Base-by-base conservation (phyloP, 2,329 filamentous ascomycete genomes). In the Phaeophleospora eucalypticola region DNA sequence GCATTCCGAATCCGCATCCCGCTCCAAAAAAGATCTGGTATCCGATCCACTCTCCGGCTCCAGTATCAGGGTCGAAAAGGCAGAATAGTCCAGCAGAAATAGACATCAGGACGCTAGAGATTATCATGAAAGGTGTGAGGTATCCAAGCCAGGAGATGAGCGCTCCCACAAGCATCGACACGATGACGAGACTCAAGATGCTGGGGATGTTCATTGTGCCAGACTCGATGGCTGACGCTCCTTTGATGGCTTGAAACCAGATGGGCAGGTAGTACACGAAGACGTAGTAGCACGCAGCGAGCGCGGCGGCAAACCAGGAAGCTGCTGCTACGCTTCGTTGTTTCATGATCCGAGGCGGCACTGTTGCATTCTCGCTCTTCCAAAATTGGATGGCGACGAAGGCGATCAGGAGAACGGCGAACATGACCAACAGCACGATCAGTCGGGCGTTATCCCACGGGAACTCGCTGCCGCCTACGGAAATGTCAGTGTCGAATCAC, bases 161-260 rank as follows among this genome's bases (percentile, higher is more conserved):
- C 29, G 55, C 61, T 38, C 72, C 73, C 17, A 61, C 51, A 8
- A 52, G 40, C 17, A 43, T 18, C 24, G 43, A 48, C n/a, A 50
- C 39, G 6, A 55, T 34, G 2, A 51, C 45, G 15, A 52, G 36
- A 4, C 43, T 43, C 2, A 57, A 33, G 32, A 74, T 69, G 36
- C 72, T 56, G 3, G 73, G 73, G 1, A 76, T 61, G 37, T 70
- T 72, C 61, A 70, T 68, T 56, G 75, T 73, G 27, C 71, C 72
- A 12, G 71, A 73, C 35, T 71, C 69, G 18, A 68, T 68, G 4
- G 73, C 71, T 0, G 64, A 65, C 1, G 64, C 68, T 7, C 70
- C 70, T 51, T 76, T 72, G 61, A 76, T 72, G 15, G 72, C 71
- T 52, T 75, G 71, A 70, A 76, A 73, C 70, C 74, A 65, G 68